Conservation (phyloP, 257 asterid species). For the Craterostigma plantagineum region DNA sequence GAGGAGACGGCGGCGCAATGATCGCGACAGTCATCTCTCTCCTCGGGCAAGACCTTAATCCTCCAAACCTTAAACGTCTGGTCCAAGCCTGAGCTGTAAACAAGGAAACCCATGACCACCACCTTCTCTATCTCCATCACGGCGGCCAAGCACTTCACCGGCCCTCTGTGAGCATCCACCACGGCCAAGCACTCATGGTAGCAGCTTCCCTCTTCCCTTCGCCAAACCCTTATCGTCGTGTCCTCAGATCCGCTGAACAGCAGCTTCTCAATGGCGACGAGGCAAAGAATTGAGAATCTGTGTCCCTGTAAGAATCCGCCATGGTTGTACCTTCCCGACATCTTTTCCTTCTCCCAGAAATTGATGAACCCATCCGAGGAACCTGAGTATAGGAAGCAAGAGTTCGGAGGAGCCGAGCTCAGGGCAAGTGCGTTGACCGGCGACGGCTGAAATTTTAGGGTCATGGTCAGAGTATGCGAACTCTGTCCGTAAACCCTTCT, state of each 20-base stretch:
- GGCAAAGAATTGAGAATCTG: constrained; percentile 52
- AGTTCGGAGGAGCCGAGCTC: constrained; percentile 16
- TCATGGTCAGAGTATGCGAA: constrained; percentile 70
- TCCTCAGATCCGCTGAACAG: constrained; percentile 87
- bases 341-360: constrained; percentile 83
- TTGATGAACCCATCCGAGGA: constrained; percentile 77
- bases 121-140: constrained; percentile 57
- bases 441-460: constrained; percentile 55
- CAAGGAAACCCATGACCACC: constrained; percentile 54
- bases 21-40: constrained; percentile 6
- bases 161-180: constrained; percentile 75
- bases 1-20: too few relatives aligned
- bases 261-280: constrained; percentile 54
- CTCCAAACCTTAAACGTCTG: constrained; percentile 91
- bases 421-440: constrained; percentile 55
- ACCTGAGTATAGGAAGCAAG: constrained; percentile 66
- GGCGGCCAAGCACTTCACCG: constrained; percentile 67
- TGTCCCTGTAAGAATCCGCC: constrained; percentile 86
- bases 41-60: constrained; percentile 60
- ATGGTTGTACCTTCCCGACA: constrained; percentile 57
- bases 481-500: constrained; percentile 62
- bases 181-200: constrained; percentile 83
- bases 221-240: constrained; percentile 70
- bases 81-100: constrained; percentile 72
- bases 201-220: constrained; percentile 77